These are phyloP conservation scores for Solanum ossicruentum DNA, from an alignment of 257 asterid species.

Conservation along the genomic window DNA sequence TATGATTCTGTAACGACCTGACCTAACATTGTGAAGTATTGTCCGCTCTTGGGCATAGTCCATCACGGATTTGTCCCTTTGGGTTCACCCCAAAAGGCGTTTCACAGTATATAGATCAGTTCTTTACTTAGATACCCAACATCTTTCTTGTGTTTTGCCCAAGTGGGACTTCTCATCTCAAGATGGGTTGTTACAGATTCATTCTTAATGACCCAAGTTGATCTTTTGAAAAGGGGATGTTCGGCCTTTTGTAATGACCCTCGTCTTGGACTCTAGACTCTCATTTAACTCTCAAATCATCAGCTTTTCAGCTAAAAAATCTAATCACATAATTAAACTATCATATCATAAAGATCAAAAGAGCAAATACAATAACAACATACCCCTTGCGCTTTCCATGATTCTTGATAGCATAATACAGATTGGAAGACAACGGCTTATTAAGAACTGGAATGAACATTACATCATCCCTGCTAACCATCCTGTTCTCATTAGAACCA, in stretches of 20 bases:
- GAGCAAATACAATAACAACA: not conserved
- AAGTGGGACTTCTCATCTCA: no score
- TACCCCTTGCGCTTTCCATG: constrained; percentile 53
- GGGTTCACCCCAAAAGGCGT: no score
- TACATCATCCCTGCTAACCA: not conserved
- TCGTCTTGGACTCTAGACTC: not conserved
- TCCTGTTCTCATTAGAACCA: not conserved
- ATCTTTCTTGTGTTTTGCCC: no score
- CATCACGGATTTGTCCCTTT: no score
- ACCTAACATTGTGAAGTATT: no score
- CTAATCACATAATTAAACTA: not conserved
- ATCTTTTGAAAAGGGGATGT: not conserved
- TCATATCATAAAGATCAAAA: not conserved
- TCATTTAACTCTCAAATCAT: no score
- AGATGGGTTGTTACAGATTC: no score
- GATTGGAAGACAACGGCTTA: constrained; percentile 40
- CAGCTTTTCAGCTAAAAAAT: not conserved
- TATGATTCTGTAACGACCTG: no score
- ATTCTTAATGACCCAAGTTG: no score
- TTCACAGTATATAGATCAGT: no score
- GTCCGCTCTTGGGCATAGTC: no score
- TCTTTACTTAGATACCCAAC: no score
- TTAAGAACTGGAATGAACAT: constrained; percentile 38
- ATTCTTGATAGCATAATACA: constrained; percentile 35
- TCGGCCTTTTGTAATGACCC: not conserved